These are phyloP conservation scores for Phytophthora chlamydospora DNA, from an alignment of 352 stramenopile species.

Conservation along the genomic window DNA sequence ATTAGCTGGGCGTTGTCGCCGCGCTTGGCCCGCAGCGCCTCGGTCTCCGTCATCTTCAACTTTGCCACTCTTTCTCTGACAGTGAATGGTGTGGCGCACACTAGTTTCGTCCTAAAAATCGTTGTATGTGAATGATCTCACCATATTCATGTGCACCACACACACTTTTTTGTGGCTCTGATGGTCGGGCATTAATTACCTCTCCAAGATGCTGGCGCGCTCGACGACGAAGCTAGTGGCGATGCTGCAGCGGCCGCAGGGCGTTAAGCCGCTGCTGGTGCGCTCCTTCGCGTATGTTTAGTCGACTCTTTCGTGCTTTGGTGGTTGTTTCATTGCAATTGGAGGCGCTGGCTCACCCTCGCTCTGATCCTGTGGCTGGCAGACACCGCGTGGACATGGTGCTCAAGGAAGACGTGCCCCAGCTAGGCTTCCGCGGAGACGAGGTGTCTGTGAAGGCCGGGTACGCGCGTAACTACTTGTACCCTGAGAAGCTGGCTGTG, in stretches of 20 bases:
- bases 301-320: neutral
- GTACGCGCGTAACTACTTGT: constrained; percentile 94
- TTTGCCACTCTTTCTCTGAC: neutral
- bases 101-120: too few species aligned
- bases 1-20: constrained; percentile 58
- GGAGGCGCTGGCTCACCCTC: constrained; percentile 2
- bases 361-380: constrained; percentile 18
- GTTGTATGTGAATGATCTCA: too few species aligned
- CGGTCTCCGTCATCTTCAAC: constrained; percentile 22
- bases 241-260: constrained; percentile 48
- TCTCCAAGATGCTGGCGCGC: constrained; percentile 43
- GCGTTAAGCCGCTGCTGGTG: constrained; percentile 46
- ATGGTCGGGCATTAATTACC: constrained; percentile 21
- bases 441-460: constrained; percentile 93
- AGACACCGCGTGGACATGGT: constrained; percentile 88
- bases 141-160: neutral
- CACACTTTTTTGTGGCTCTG: constrained; percentile 31
- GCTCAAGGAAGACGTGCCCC: constrained; percentile 83
- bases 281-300: constrained; percentile 70
- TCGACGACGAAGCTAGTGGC: constrained; percentile 36
- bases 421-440: constrained; percentile 90
- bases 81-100: too few species aligned
- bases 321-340: neutral
- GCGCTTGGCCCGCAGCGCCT: constrained; percentile 37
- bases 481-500: constrained; percentile 93